Conservation (phyloP, 2,329 filamentous ascomycete genomes). For the Periconia macrospinosa region DNA sequence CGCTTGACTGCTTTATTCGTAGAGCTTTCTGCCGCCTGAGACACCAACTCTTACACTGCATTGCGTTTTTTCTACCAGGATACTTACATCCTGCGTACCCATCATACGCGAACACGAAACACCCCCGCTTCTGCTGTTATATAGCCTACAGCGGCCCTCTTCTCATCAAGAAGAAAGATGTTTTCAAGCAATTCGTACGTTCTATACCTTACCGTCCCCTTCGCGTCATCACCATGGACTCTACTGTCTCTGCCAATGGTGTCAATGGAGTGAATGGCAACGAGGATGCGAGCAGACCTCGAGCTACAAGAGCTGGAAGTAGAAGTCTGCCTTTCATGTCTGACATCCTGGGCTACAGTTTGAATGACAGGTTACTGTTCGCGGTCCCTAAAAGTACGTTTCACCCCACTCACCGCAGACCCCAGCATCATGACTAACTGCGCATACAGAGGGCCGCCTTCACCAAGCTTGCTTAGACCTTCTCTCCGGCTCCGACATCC, state of each 20-base stretch:
- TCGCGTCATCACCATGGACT: conserved; percentile 21
- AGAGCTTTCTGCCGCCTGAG: too few species aligned
- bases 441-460: conserved; percentile 78
- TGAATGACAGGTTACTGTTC: conserved; percentile 91
- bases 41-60: too few species aligned
- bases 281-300: conserved; percentile 23
- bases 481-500: conserved; percentile 89
- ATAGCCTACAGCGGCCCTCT: too few species aligned
- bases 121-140: too few species aligned
- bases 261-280: conserved; percentile 12
- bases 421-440: background rate
- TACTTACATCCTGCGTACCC: too few species aligned
- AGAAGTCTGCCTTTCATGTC: conserved; percentile 43
- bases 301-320: conserved; percentile 22
- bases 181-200: conserved; percentile 48
- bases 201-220: conserved; percentile 6
- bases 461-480: conserved; percentile 87
- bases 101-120: too few species aligned
- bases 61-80: too few species aligned
- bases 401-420: background rate
- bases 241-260: conserved; percentile 22
- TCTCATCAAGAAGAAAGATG: conserved; percentile 27
- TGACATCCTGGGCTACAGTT: conserved; percentile 57
- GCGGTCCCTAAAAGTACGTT: conserved; percentile 96
- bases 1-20: too few species aligned